Evolutionary conservation across 192 early-diverging fungal genomes (phyloP).

Genomic region (Backusella circina): DNA sequence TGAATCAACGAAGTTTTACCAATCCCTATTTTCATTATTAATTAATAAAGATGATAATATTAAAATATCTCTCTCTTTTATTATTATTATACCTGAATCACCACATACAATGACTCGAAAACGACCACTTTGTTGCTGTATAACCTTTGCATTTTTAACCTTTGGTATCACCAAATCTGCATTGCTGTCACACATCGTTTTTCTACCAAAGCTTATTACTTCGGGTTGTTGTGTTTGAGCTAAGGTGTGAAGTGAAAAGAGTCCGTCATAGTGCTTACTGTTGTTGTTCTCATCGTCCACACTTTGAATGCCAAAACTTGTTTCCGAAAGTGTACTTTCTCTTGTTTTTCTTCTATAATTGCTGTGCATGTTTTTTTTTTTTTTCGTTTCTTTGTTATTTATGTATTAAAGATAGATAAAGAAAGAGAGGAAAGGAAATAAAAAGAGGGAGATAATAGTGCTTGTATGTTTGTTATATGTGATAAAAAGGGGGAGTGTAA

Average conservation of each 20-base stretch:
- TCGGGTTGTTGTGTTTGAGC: neutral
- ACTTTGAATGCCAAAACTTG: neutral
- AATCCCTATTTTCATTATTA: slow-evolving; percentile 19
- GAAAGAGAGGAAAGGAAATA: neutral
- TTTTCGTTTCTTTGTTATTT: neutral
- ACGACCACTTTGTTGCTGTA: neutral
- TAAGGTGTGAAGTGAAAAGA: neutral
- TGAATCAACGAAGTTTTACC: slow-evolving; percentile 28
- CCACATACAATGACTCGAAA: slow-evolving; percentile 29
- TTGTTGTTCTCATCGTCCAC: neutral
- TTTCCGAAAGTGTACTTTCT: neutral
- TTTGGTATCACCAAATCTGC: slow-evolving; percentile 14
- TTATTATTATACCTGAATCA: slow-evolving; percentile 27
- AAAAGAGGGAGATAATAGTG: neutral
- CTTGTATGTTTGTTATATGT: neutral
- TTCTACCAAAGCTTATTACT: neutral
- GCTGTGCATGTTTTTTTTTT: neutral
- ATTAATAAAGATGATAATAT: neutral
- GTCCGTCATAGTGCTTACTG: neutral
- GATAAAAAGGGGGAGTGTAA: neutral
- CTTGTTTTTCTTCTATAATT: neutral
- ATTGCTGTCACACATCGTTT: slow-evolving; percentile 5
- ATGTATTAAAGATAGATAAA: neutral
- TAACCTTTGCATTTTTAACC: neutral
- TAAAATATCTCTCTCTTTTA: neutral